These are phyloP conservation scores for Lachancea lanzarotensis DNA, from an alignment of 805 yeast genomes.

Conservation along the genomic window DNA sequence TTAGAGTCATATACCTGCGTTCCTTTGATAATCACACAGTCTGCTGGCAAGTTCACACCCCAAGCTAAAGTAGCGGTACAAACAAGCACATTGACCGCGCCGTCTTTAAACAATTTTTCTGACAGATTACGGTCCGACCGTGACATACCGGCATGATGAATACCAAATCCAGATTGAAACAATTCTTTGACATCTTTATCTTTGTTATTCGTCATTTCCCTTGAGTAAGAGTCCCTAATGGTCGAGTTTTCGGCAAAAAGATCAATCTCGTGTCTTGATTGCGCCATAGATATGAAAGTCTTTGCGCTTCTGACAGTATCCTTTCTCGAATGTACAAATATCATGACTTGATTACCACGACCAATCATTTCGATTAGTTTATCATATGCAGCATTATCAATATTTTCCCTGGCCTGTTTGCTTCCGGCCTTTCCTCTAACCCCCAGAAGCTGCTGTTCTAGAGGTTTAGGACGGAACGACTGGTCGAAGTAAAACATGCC, in stretches of 20 bases:
- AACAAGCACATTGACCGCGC: slow-evolving; percentile 82
- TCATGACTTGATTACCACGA: slow-evolving; percentile 86
- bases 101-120: slow-evolving; percentile 78
- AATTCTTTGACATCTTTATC: slow-evolving; percentile 77
- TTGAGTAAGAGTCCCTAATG: slow-evolving; percentile 34
- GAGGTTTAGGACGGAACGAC: slow-evolving; percentile 88
- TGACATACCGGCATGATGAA: slow-evolving; percentile 96
- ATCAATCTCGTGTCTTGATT: slow-evolving; percentile 47
- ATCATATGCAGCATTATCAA: slow-evolving; percentile 71
- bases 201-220: slow-evolving; percentile 66
- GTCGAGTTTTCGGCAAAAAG: slow-evolving; percentile 34
- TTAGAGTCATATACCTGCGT: slow-evolving; percentile 93
- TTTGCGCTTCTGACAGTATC: slow-evolving; percentile 84
- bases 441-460: slow-evolving; percentile 82
- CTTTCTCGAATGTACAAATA: slow-evolving; percentile 91
- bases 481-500: slow-evolving; percentile 96
- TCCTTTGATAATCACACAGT: slow-evolving; percentile 93
- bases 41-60: slow-evolving; percentile 99
- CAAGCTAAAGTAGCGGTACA: slow-evolving; percentile 98
- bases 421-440: slow-evolving; percentile 82
- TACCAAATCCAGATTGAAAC: slow-evolving; percentile 76
- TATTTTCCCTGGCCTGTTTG: slow-evolving; percentile 56
- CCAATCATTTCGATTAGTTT: slow-evolving; percentile 61
- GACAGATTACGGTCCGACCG: slow-evolving; percentile 84
- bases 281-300: slow-evolving; percentile 62